Evolutionary conservation across 805 yeast species (phyloP).

Genomic region (Ogataea minuta): DNA sequence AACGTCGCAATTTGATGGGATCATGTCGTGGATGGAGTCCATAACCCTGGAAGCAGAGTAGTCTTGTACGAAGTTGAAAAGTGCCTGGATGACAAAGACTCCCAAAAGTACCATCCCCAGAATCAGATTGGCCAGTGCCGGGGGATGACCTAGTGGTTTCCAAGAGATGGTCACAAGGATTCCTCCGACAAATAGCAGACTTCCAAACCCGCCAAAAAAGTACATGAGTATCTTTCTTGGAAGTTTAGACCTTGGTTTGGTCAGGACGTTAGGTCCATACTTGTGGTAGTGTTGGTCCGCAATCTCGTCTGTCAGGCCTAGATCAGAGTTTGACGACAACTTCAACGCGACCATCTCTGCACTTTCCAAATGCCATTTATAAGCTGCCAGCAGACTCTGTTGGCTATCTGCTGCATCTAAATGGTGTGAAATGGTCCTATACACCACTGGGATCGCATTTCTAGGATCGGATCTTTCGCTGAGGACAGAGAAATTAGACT

Average conservation of each 20-base stretch:
- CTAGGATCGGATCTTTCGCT: too few species aligned
- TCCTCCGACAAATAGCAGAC: slow-evolving; percentile 3
- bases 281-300: too few species aligned
- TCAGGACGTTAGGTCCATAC: too few species aligned
- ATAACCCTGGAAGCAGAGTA: slow-evolving; percentile 46
- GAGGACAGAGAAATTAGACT: too few species aligned
- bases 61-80: slow-evolving; percentile 36
- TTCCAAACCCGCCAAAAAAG: slow-evolving; percentile 5
- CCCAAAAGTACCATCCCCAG: slow-evolving; percentile 6
- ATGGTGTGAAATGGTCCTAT: neutral
- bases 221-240: neutral
- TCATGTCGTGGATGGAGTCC: slow-evolving; percentile 44
- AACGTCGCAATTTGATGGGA: slow-evolving; percentile 34
- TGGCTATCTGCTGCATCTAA: too few species aligned
- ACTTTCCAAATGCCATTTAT: too few species aligned
- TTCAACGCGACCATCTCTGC: too few species aligned
- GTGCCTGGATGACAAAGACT: slow-evolving; percentile 2
- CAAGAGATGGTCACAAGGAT: slow-evolving; percentile 5
- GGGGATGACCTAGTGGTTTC: slow-evolving; percentile 4
- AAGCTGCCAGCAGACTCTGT: too few species aligned
- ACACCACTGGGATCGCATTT: too few species aligned
- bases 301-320: too few species aligned
- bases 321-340: too few species aligned
- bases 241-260: neutral
- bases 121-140: slow-evolving; percentile 1